Evolutionary conservation across 169 alveolate genomes (phyloP).

Genomic region (Cryptosporidium andersoni): DNA sequence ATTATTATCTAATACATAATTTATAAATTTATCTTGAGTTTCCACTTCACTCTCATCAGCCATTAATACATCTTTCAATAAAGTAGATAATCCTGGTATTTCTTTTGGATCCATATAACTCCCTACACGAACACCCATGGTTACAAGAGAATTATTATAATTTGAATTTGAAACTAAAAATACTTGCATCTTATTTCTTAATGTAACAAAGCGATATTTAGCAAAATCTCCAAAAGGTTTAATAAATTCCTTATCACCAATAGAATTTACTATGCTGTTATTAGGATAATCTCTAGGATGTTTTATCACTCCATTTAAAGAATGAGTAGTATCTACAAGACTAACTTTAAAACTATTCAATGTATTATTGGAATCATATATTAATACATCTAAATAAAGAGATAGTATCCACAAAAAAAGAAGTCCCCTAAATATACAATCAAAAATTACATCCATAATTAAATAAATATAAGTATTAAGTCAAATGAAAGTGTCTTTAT

Average conservation of each 20-base stretch:
- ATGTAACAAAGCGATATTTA: slow-evolving; percentile 23
- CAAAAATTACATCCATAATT: no score
- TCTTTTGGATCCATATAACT: slow-evolving; percentile 43
- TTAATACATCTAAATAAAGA: no score
- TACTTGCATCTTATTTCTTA: slow-evolving; percentile 41
- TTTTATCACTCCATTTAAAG: no score
- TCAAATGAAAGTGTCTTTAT: no score
- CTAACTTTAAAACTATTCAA: no score
- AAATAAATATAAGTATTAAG: no score
- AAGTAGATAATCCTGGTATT: slow-evolving; percentile 47
- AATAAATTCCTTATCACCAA: slow-evolving; percentile 33
- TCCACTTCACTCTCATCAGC: slow-evolving; percentile 3
- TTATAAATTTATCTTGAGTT: background rate
- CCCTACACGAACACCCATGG: slow-evolving; percentile 61
- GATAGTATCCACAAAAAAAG: no score
- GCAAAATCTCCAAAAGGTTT: slow-evolving; percentile 15
- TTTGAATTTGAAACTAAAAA: slow-evolving; percentile 42
- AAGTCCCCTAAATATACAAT: no score
- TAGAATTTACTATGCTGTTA: background rate
- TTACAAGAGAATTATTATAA: background rate
- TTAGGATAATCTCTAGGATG: background rate
- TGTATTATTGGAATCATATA: no score
- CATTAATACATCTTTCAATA: slow-evolving; percentile 24
- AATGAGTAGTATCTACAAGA: no score
- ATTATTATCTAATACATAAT: slow-evolving; percentile 14